Evolutionary conservation across 306 rosid genomes (phyloP), one percentile per base, ranked within the genome.

Genomic region (Cajanus cajan): DNA sequence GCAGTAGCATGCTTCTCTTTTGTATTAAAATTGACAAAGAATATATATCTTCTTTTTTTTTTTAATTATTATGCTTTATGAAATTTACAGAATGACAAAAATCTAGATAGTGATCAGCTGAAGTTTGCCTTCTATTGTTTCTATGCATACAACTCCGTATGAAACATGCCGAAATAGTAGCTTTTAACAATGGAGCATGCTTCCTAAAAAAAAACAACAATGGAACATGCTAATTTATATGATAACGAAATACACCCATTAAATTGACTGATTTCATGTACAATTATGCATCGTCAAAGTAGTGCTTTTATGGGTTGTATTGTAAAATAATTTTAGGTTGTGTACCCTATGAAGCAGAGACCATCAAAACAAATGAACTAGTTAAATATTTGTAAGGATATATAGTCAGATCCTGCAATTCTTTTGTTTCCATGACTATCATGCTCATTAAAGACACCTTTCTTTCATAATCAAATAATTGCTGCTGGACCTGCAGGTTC

Each of bases 401-500:
- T 93, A 65, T 70, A 58, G 88, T 79, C 70, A 88, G 72, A 54
- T 82, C 89, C 65, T 87, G 83, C 85, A 90, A 55, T 70, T 78
- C 86, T 84, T 63, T 80, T 41, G 82, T 78, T 86, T 68, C 78
- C 82, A 71, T 76, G 37, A 84, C 55, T 64, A 89, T 85, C 88
- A 51, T 80, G 50, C 77, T 87, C 87, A 87, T 84, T 58, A 84
- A 77, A 67, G 90, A 82, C 71, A 87, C 84, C 88, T 83, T 89
- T 83, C 86, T 83, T 81, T 89, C 91, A 18, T 51, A 59, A 76
- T 81, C 84, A 79, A 66, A 62, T 80, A 89, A 69, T 78, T 80
- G 88, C 82, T 78, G 78, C 87, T 85, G 92, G n/a, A 74, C 74
- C 97, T 94, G 89, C 87, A 84, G 78, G 44, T 72, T 71, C 31